Conservation (phyloP, 2,329 filamentous ascomycete genomes). For the Apiospora kogelbergensis region DNA sequence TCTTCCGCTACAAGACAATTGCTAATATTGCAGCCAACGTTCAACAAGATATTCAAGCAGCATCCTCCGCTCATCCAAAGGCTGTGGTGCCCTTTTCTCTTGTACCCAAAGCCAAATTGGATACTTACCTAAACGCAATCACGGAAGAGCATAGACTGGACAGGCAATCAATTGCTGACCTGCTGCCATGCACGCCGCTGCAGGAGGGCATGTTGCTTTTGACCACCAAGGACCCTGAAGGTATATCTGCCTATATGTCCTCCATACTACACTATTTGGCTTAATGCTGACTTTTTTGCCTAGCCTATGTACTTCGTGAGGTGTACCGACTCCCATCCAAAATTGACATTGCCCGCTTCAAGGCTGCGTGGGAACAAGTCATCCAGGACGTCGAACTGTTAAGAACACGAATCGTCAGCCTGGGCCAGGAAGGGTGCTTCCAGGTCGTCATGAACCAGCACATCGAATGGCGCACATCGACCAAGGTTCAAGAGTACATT, state of each 20-base stretch:
- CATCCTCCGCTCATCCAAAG: background rate
- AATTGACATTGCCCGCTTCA: slow-evolving; percentile 9
- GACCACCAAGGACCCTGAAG: slow-evolving; percentile 22
- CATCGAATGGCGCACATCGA: background rate
- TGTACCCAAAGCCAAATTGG: background rate
- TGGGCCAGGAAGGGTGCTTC: slow-evolving; percentile 13
- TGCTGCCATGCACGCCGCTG: slow-evolving; percentile 28
- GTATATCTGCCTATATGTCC: background rate
- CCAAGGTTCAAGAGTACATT: background rate
- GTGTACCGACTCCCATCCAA: slow-evolving; percentile 11
- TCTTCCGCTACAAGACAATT: slow-evolving; percentile 1
- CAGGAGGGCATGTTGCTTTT: slow-evolving; percentile 31
- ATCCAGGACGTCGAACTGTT: background rate
- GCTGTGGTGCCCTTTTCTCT: background rate
- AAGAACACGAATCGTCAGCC: slow-evolving; percentile 2
- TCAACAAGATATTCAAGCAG: background rate
- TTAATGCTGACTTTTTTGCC: background rate
- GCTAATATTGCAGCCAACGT: background rate
- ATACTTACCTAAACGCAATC: background rate
- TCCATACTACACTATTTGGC: no score
- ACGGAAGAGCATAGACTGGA: background rate
- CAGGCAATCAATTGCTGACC: slow-evolving; percentile 20
- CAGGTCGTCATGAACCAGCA: slow-evolving; percentile 16
- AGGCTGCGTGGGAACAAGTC: background rate
- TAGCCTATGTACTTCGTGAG: slow-evolving; percentile 25